Conservation (phyloP, 73 alveolate species). For the Tetrahymena malaccensis region DNA sequence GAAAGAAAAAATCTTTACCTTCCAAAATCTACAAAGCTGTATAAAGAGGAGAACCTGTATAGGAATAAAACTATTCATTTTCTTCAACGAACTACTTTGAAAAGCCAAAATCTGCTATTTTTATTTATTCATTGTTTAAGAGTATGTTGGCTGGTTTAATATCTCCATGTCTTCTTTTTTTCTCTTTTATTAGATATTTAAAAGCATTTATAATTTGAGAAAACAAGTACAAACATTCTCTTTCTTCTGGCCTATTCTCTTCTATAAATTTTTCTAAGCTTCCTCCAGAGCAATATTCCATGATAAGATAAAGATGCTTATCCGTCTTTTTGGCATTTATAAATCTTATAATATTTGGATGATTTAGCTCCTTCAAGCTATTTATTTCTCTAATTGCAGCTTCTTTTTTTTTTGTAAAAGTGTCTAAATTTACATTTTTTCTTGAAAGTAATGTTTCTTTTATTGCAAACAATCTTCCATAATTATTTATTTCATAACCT, state of each 20-base stretch:
- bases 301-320: neutral
- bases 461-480: neutral
- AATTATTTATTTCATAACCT: neutral
- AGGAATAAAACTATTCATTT: neutral
- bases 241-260: neutral
- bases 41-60: neutral
- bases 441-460: neutral
- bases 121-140: neutral
- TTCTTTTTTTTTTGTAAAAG: neutral
- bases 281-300: neutral
- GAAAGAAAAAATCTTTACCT: neutral
- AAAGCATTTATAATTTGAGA: neutral
- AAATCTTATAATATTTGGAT: neutral
- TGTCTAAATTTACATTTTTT: neutral
- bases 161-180: constrained; percentile 26
- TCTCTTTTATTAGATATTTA: neutral
- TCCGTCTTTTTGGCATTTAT: neutral
- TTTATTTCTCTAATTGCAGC: neutral
- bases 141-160: constrained; percentile 33
- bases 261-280: neutral
- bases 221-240: neutral
- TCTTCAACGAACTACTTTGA: constrained; percentile 1
- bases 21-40: neutral
- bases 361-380: neutral
- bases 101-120: constrained; percentile 43